Conservation (phyloP, 1,284 basidiomycete genomes). For the Microstroma glucosiphilum region DNA sequence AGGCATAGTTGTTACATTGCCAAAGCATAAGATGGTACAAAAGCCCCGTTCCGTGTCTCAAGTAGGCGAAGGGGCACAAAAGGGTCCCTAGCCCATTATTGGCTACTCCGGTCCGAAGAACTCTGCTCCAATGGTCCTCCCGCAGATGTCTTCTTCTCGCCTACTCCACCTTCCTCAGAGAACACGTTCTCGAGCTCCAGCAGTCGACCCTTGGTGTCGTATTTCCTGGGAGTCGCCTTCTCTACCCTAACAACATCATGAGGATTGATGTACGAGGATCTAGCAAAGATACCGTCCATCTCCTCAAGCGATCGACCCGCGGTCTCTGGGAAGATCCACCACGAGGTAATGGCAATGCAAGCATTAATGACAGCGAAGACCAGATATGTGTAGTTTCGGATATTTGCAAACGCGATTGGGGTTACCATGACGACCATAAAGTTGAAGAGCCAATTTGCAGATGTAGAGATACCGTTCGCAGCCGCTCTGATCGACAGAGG, state of each 20-base stretch:
- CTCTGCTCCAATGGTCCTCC: no score
- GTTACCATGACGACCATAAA: conserved; percentile 46
- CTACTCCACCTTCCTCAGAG: conserved; percentile 8
- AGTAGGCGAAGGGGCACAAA: no score
- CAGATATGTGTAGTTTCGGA: conserved; percentile 31
- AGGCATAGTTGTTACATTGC: no score
- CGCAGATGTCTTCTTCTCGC: no score
- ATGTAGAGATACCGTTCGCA: conserved; percentile 44
- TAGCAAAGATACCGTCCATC: conserved; percentile 42
- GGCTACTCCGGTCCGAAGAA: no score
- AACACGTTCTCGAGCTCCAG: conserved; percentile 25
- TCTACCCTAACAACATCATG: conserved; percentile 41
- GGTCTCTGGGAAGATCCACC: conserved; percentile 45
- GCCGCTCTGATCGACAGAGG: conserved; percentile 40
- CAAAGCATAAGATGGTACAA: no score
- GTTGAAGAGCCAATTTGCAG: conserved; percentile 45
- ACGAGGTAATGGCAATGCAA: conserved; percentile 27
- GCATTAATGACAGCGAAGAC: conserved; percentile 36
- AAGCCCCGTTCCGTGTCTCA: no score
- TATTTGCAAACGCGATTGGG: conserved; percentile 27
- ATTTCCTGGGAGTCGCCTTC: conserved; percentile 32
- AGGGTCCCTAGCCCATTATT: no score
- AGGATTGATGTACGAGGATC: conserved; percentile 38
- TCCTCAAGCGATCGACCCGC: conserved; percentile 42
- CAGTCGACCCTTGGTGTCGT: conserved; percentile 37